A percentile compares a stretch with the other conserved stretches of the same genome.
phyloP scores from a whole-genome alignment of 192 early-diverging fungal species.

The Coemansia sp. region DNA sequence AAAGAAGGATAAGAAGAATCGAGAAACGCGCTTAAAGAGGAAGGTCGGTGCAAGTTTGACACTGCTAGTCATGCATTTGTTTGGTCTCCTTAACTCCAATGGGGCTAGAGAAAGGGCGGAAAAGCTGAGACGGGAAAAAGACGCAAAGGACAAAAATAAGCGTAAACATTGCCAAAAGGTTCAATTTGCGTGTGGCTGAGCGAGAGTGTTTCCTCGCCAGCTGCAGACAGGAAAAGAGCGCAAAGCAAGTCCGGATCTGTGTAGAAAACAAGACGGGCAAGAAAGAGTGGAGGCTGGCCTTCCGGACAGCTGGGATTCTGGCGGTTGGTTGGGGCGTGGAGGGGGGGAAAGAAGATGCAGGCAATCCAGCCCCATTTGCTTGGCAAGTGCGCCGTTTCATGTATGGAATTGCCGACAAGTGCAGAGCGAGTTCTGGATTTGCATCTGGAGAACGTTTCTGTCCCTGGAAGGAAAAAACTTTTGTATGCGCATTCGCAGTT shows the following conservation, averaged over 20 bases:
- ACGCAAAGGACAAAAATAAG: not conserved
- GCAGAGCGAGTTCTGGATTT: not conserved
- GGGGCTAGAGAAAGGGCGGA: not conserved
- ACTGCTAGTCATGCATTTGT: too few species aligned
- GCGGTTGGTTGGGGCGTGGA: not conserved
- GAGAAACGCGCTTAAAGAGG: not conserved
- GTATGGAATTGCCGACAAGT: slow-evolving; percentile 7
- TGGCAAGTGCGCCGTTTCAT: not conserved
- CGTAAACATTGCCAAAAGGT: not conserved
- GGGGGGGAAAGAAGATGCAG: not conserved
- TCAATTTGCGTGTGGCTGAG: not conserved
- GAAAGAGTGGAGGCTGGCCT: not conserved
- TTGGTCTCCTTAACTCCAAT: not conserved
- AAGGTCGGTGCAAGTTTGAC: not conserved
- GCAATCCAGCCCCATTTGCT: slow-evolving; percentile 8
- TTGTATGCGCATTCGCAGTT: too few species aligned
- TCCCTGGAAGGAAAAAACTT: too few species aligned
- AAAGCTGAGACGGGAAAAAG: not conserved
- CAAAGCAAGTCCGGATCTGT: not conserved
- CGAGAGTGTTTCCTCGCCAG: not conserved
- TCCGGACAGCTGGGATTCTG: not conserved
- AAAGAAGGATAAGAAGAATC: not conserved
- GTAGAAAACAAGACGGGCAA: not conserved
- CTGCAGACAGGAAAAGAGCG: not conserved
- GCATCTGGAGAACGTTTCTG: too few species aligned